Evolutionary conservation across 371 early-diverging fungal genomes (phyloP), one percentile per base, ranked within the genome.

Genomic region (Mucor circinelloides): DNA sequence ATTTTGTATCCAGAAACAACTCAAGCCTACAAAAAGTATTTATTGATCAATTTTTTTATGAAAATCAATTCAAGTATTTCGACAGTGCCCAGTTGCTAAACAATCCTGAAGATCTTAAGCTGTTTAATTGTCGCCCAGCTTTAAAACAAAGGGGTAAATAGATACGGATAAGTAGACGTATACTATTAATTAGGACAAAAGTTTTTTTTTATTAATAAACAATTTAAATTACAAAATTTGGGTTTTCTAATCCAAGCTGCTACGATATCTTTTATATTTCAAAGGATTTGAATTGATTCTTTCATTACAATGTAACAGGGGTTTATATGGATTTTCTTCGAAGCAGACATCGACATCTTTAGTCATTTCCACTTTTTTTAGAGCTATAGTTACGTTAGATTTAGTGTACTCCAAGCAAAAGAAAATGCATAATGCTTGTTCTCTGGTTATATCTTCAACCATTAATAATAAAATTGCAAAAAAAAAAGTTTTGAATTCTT

Each of bases 341-440:
- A 61, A 69, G 30, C 61, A 69, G 60, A 69, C 25, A 34, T 69
- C 56, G 58, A 69, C 57, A 61, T 69, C 62, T 70, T 69, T 42
- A 60, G 62, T 28, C 19, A 0, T 63, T 58, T 58, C 63, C 38
- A 46, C 13, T 63, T 38, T 67, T 60, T 63, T 34, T 38, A 68
- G 40, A 58, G 40, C 10, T 58, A 19, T 68, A 30, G 3, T 12
- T 44, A 36, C 36, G 36, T 62, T 58, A 44, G 44, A 48, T 68
- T 57, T 36, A 58, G 62, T 57, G 28, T 58, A 60, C 25, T 66
- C 30, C 2, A 40, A 27, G 54, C 60, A 66, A 54, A 66, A 66
- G n/a, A 60, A 57, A 36, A 36, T 36, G 10, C 36, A 36, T 36
- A 36, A 10, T 36, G 36, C 36, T 36, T 36, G 57, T 25, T 56